A percentile compares a stretch with the other conserved stretches of the same genome.
Conservation (phyloP, 805 yeast species). For the Spathaspora boniae region DNA sequence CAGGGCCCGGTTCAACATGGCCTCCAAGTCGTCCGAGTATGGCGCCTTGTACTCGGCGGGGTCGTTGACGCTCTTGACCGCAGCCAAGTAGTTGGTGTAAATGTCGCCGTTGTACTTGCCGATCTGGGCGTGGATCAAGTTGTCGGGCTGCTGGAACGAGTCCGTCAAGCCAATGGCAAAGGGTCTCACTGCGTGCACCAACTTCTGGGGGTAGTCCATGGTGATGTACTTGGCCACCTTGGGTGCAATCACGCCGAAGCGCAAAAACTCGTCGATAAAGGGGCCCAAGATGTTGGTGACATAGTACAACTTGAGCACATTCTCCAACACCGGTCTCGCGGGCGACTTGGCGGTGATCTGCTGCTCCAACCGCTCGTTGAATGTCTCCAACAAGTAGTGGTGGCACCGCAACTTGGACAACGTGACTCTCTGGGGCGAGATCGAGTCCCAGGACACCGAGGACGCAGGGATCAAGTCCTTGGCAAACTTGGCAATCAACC, state of each 20-base stretch:
- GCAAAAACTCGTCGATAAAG: slow-evolving; percentile 69
- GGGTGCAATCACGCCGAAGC: slow-evolving; percentile 53
- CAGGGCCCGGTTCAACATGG: slow-evolving; percentile 32
- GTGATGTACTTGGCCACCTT: slow-evolving; percentile 17
- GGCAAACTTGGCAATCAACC: slow-evolving; percentile 39
- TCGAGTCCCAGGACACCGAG: slow-evolving; percentile 40
- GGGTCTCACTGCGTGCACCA: slow-evolving; percentile 41
- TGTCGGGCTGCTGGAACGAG: slow-evolving; percentile 78
- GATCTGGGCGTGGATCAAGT: slow-evolving; percentile 74
- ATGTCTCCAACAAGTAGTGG: slow-evolving; percentile 43
- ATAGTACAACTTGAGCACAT: slow-evolving; percentile 55
- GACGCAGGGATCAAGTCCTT: slow-evolving; percentile 36
- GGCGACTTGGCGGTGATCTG: slow-evolving; percentile 26
- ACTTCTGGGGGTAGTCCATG: slow-evolving; percentile 22
- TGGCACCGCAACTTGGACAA: slow-evolving; percentile 51
- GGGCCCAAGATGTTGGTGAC: slow-evolving; percentile 60
- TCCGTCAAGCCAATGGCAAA: slow-evolving; percentile 79
- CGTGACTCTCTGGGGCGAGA: slow-evolving; percentile 43
- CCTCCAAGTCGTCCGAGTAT: slow-evolving; percentile 41
- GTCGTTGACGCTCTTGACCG: slow-evolving; percentile 48
- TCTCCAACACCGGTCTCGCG: slow-evolving; percentile 48
- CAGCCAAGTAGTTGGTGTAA: slow-evolving; percentile 68
- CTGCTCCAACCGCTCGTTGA: slow-evolving; percentile 33
- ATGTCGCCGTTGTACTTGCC: slow-evolving; percentile 82
- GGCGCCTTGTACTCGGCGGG: slow-evolving; percentile 57